phyloP scores from a whole-genome alignment of 306 rosid species.

The Vigna radiata region DNA sequence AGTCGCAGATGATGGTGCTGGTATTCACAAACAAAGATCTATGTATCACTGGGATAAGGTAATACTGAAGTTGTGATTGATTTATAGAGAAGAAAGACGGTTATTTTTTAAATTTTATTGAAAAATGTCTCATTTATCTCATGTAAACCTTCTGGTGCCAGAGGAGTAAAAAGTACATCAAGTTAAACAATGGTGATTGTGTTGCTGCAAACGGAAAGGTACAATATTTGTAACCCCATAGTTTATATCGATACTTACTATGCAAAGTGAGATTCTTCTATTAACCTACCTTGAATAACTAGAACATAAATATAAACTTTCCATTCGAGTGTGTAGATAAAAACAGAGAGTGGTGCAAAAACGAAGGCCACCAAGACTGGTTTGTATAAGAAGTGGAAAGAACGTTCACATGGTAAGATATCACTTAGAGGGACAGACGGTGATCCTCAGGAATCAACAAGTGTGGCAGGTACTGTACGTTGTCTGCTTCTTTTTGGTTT shows the following conservation, averaged over 20 bases:
- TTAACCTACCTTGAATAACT: constrained; percentile 10
- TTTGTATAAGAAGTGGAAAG: constrained; percentile 89
- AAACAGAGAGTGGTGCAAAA: constrained; percentile 93
- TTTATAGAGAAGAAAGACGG: background rate
- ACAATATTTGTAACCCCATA: constrained; percentile 22
- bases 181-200: constrained; percentile 83
- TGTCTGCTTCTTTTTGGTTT: no score
- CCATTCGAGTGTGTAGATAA: constrained; percentile 55
- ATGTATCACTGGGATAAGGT: constrained; percentile 96
- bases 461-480: no score
- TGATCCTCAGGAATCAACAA: no score
- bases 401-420: constrained; percentile 71
- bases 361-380: constrained; percentile 83
- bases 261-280: constrained; percentile 15
- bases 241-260: constrained; percentile 1
- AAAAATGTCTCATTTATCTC: constrained; percentile 31
- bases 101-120: constrained; percentile 20
- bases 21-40: constrained; percentile 88
- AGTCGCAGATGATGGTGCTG: constrained; percentile 83
- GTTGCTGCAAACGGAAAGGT: constrained; percentile 98
- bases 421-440: constrained; percentile 47
- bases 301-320: constrained; percentile 20
- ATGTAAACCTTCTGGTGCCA: constrained; percentile 54
- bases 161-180: constrained; percentile 89
- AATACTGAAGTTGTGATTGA: constrained; percentile 25